Conservation (phyloP, 2,329 filamentous ascomycete genomes). For the Pestalotiopsis sp. region DNA sequence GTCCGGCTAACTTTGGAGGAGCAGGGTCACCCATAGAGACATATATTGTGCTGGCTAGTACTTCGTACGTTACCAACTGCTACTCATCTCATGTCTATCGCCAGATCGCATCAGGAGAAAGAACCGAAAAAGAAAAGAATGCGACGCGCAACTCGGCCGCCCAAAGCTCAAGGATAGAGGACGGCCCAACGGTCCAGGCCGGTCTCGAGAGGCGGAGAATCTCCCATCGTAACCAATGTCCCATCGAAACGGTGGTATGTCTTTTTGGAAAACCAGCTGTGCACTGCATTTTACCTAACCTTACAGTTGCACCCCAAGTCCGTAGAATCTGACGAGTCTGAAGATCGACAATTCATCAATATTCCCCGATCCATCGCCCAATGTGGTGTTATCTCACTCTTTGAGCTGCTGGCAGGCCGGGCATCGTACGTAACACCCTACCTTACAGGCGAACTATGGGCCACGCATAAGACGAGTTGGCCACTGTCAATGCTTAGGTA, state of each 20-base stretch:
- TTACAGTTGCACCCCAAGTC: not conserved
- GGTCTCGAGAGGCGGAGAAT: not conserved
- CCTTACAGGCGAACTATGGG: not conserved
- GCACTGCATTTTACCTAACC: not conserved
- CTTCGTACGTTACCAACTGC: not conserved
- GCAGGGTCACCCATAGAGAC: not conserved
- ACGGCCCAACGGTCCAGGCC: constrained; percentile 1
- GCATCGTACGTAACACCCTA: not conserved
- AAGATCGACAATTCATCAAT: not conserved
- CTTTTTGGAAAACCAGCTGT: not conserved
- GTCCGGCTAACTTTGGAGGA: not conserved
- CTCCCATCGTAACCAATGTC: not conserved
- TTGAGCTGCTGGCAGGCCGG: not conserved
- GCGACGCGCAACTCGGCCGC: not conserved
- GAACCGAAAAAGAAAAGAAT: not conserved
- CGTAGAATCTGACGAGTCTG: not conserved
- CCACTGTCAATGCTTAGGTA: not conserved
- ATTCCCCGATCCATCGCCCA: not conserved
- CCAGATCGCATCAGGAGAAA: not conserved
- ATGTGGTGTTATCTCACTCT: not conserved
- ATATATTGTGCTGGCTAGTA: not conserved
- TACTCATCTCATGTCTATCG: not conserved
- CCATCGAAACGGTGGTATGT: not conserved
- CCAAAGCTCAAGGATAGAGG: not conserved
- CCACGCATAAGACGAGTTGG: not conserved